Conservation (phyloP, 805 yeast species). For the Wickerhamomyces strasburgensis region DNA sequence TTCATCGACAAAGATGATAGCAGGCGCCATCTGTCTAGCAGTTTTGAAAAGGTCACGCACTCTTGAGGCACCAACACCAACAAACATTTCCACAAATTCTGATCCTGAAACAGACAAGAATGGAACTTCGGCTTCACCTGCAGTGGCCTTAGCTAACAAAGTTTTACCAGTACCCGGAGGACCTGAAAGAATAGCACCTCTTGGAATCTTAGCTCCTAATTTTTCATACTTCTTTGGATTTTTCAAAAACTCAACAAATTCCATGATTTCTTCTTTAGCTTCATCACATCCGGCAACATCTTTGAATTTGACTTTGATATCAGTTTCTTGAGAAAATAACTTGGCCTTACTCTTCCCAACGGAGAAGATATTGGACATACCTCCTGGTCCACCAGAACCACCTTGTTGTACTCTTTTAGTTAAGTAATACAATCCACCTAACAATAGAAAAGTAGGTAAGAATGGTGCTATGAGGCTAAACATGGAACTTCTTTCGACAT, state of each 20-base stretch:
- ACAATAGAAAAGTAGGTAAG: slow-evolving; percentile 72
- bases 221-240: slow-evolving; percentile 80
- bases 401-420: slow-evolving; percentile 39
- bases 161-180: slow-evolving; percentile 99
- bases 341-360: slow-evolving; percentile 78
- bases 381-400: slow-evolving; percentile 44
- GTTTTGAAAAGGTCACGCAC: slow-evolving; percentile 89
- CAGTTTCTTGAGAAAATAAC: slow-evolving; percentile 75
- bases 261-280: slow-evolving; percentile 93
- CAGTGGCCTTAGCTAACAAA: slow-evolving; percentile 87
- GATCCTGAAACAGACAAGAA: slow-evolving; percentile 89
- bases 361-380: slow-evolving; percentile 65
- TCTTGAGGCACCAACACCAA: slow-evolving; percentile 93
- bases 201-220: slow-evolving; percentile 89
- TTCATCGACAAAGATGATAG: slow-evolving; percentile 89
- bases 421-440: slow-evolving; percentile 61
- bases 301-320: slow-evolving; percentile 73
- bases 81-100: slow-evolving; percentile 95
- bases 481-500: slow-evolving; percentile 63
- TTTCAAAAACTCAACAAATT: slow-evolving; percentile 84
- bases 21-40: slow-evolving; percentile 86
- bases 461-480: slow-evolving; percentile 62
- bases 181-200: slow-evolving; percentile 92
- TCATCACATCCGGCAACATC: slow-evolving; percentile 96
- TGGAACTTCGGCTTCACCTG: slow-evolving; percentile 96